Percentiles rank a stretch among this genome's conserved stretches.
Evolutionary conservation across 2,329 filamentous ascomycete species (phyloP).

Genomic region (Aspergillus caelatus): DNA sequence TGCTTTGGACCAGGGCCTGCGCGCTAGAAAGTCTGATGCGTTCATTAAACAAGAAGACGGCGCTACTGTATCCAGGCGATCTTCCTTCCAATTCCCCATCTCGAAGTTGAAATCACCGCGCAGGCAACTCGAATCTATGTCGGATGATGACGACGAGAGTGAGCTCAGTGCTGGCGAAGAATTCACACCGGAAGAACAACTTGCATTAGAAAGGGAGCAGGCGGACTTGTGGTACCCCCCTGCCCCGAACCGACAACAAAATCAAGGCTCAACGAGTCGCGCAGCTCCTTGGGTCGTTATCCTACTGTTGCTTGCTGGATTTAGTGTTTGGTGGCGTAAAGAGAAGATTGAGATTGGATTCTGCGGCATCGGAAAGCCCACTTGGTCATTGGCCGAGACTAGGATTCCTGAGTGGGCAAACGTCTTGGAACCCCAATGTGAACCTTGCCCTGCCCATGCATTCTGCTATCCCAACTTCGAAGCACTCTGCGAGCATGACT

Average conservation of each 20-base stretch:
- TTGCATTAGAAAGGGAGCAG: slow-evolving; percentile 75
- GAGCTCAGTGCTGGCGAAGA: slow-evolving; percentile 74
- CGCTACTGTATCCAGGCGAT: slow-evolving; percentile 57
- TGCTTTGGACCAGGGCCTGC: slow-evolving; percentile 27
- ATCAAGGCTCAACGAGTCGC: slow-evolving; percentile 53
- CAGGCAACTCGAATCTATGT: slow-evolving; percentile 43
- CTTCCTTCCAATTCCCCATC: slow-evolving; percentile 60
- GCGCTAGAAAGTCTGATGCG: slow-evolving; percentile 36
- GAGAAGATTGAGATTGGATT: slow-evolving; percentile 97
- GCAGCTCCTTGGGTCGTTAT: slow-evolving; percentile 73
- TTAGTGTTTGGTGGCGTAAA: slow-evolving; percentile 83
- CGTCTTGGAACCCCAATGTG: slow-evolving; percentile 76
- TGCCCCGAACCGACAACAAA: slow-evolving; percentile 28
- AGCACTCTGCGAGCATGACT: slow-evolving; percentile 82
- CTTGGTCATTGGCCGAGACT: slow-evolving; percentile 60
- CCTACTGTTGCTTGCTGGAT: slow-evolving; percentile 69
- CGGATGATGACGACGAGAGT: slow-evolving; percentile 53
- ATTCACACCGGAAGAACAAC: slow-evolving; percentile 87
- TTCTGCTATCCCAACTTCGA: slow-evolving; percentile 80
- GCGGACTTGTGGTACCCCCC: slow-evolving; percentile 46
- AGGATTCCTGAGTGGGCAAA: slow-evolving; percentile 74
- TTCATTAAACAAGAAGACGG: slow-evolving; percentile 55
- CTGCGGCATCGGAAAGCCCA: slow-evolving; percentile 77
- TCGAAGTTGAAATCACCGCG: slow-evolving; percentile 34
- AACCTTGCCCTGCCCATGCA: slow-evolving; percentile 86